Conservation (phyloP, 495 filamentous ascomycete species). For the Cladorrhinum samala region DNA sequence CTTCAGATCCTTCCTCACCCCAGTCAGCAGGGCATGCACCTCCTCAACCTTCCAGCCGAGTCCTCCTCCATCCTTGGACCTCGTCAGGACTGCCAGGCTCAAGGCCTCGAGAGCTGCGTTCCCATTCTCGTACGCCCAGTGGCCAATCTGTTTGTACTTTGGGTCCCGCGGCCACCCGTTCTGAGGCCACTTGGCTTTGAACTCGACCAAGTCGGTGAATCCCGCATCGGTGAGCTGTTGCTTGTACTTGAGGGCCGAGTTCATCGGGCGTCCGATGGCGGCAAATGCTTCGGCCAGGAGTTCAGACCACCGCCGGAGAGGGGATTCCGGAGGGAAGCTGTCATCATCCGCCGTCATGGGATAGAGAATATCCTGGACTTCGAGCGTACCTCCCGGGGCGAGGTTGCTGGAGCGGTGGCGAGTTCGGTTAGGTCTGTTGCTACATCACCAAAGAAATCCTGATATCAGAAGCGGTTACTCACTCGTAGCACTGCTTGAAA, state of each 20-base stretch:
- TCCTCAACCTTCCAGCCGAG: conserved; percentile 3
- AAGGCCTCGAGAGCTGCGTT: neutral
- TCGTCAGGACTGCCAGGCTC: neutral
- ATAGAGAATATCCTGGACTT: conserved; percentile 26
- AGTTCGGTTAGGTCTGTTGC: too few relatives aligned
- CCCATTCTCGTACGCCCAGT: conserved; percentile 10
- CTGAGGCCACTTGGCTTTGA: conserved; percentile 28
- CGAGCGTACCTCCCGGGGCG: conserved; percentile 43
- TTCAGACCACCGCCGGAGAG: conserved; percentile 14
- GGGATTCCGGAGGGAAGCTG: conserved; percentile 10
- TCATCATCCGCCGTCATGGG: conserved; percentile 25
- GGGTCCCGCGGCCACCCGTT: conserved; percentile 40
- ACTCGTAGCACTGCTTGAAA: conserved; percentile 29
- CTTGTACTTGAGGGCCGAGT: conserved; percentile 21
- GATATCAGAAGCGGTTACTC: neutral
- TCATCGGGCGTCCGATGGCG: neutral
- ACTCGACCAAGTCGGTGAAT: conserved; percentile 28
- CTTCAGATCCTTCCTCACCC: neutral
- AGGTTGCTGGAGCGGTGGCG: too few relatives aligned
- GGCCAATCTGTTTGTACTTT: conserved; percentile 44
- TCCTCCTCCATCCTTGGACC: too few relatives aligned
- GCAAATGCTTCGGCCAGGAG: neutral
- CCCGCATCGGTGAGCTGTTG: conserved; percentile 23
- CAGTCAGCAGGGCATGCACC: neutral
- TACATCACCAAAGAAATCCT: neutral